Evolutionary conservation across 306 rosid genomes (phyloP).

Genomic region (cucumber (Cucumis sativus)): Cucumber_9930_V3 NC_026655.2:22805501-22806000

Average conservation of each 20-base stretch:
- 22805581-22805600: background rate
- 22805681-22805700: background rate
- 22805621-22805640: background rate
- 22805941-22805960: too few relatives aligned
- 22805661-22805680: background rate
- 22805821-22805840: background rate
- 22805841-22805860: background rate
- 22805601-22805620: background rate
- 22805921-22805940: background rate
- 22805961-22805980: background rate
- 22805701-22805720: background rate
- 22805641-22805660: background rate
- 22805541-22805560: too few relatives aligned
- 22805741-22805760: background rate
- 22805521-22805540: too few relatives aligned
- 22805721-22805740: background rate
- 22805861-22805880: background rate
- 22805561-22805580: too few relatives aligned
- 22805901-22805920: background rate
- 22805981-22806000: too few relatives aligned
- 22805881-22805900: background rate
- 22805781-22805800: background rate
- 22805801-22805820: background rate
- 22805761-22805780: background rate
- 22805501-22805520: too few relatives aligned